Base-by-base conservation (phyloP, 1,284 basidiomycete species). In the Tilletiopsis washingtonensis region DNA sequence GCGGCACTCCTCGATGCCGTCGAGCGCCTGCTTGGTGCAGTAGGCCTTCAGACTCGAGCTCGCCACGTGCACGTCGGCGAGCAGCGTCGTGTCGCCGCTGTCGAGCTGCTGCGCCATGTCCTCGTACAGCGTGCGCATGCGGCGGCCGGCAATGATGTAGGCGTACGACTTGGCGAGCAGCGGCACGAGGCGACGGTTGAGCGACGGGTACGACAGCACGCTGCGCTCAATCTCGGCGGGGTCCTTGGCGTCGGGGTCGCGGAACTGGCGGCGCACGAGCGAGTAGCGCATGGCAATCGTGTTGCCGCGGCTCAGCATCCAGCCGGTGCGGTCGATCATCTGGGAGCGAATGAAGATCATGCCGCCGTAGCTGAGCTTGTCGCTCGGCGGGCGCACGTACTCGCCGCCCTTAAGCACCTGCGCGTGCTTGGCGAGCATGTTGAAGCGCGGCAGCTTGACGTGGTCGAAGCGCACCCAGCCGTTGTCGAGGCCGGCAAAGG, bases 391-490 rank as follows among this genome's bases (percentile, higher is more conserved):
- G 56, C 79, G 77, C 25, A 83, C 63, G 66, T 88, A 89, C 58
- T 77, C 74, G 4, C 84, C 84, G 0, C 81, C 81, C 38, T 81
- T 76, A 0, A 84, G 83, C 25, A 88, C 82, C 46, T 80, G 78
- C 2, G 86, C 81, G 59, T 86, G 86, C 53, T 81, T 82, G 36
- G 81, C 82, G 7, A 88, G 79, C 85, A 89, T 88, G 48, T 85
- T 77, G 51, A 78, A 78, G 46, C 82, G 80, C 0, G 86, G 84
- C 49, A 88, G 81, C n/a, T 82, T 78, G 50, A 86, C 80, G 51
- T 79, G 81, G 59, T 83, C 70, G 63, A 88, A 87, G 9, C 80
- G 77, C 2, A 69, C 69, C 65, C 80, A 88, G 2, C 85, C 85
- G 54, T 88, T 84, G 64, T 88, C 86, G 4, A 79, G 75, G 0